Base-by-base conservation (phyloP, 805 yeast genomes). In the Teunomyces lycoperdinae region DNA sequence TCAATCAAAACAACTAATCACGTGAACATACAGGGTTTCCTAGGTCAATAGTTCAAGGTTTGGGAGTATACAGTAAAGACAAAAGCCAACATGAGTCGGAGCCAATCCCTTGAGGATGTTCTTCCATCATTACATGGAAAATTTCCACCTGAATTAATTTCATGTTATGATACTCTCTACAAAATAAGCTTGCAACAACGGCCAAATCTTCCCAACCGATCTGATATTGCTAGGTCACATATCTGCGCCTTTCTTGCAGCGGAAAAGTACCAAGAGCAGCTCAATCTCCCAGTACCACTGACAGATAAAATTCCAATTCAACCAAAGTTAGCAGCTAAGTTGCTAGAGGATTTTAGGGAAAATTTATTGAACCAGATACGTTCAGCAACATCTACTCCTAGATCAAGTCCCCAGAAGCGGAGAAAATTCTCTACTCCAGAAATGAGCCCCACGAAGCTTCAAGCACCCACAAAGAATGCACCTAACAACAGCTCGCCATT, bases 211-310 rank as follows among this genome's bases (percentile, higher is more conserved):
- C 74, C 79, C 10, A 73, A 74, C 24, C 73, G 73, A 34, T 79
- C 81, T 44, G 91, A 86, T 52, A 68, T 78, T 2, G 89, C 89
- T 1, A 68, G 92, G 46, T 76, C 75, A 47, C 91, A 86, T 60
- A 61, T 87, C 9, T 83, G 89, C 61, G 86, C 89, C 4, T 79
- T 68, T 51, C 60, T 85, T 20, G 84, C 87, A 0, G 77, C 78
- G 10, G 82, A 81, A 48, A 72, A 73, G 51, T 73, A 78, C 38
- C 66, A 67, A 9, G 64, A 68, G 9, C 64, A 64, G 31, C 66
- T 78, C 38, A 63, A 72, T 3, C 67, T 81, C 7, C 78, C 85
- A 0, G 67, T 68, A 3, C 87, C 85, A 5, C 67, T 67, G 30
- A 44, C 70, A 32, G 75, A 73, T 42, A 75, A 73, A 51, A 76